Percentiles rank a stretch among this genome's conserved stretches.
These are phyloP conservation scores for Tulasnella sp. DNA, from an alignment of 768 basidiomycete genomes.

Conservation along the genomic window DNA sequence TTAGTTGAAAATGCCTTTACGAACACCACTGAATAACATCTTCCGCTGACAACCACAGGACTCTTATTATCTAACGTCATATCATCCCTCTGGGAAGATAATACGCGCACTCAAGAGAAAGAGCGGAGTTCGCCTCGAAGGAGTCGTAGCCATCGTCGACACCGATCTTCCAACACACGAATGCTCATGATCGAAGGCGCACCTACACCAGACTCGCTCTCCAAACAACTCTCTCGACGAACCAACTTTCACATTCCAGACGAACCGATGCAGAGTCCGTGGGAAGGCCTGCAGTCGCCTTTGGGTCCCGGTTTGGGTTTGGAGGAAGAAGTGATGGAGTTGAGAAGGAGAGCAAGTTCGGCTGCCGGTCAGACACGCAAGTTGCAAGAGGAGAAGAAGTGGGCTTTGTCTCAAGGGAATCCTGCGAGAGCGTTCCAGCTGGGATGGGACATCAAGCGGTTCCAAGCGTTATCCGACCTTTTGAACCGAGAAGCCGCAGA, in stretches of 20 bases:
- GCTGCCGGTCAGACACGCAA: constrained; percentile 76
- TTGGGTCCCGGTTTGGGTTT: constrained; percentile 7
- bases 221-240: neutral
- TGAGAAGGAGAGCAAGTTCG: constrained; percentile 65
- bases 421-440: constrained; percentile 62
- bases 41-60: neutral
- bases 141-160: neutral
- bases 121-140: too few relatives aligned
- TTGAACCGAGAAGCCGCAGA: constrained; percentile 58
- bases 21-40: too few relatives aligned
- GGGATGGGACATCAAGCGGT: constrained; percentile 65
- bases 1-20: too few relatives aligned
- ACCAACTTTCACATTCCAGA: constrained; percentile 8
- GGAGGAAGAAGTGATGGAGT: constrained; percentile 47
- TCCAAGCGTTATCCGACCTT: constrained; percentile 68
- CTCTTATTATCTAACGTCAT: constrained; percentile 10
- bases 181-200: neutral
- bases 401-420: constrained; percentile 75
- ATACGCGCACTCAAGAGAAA: neutral
- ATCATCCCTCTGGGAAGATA: neutral
- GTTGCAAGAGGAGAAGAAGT: constrained; percentile 78
- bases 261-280: constrained; percentile 4
- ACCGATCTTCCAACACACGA: neutral
- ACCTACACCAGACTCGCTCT: neutral
- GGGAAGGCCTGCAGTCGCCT: constrained; percentile 11